Evolutionary conservation across 768 basidiomycete species (phyloP), one percentile per base, ranked within the genome.

Genomic region (Amanita exitialis): DNA sequence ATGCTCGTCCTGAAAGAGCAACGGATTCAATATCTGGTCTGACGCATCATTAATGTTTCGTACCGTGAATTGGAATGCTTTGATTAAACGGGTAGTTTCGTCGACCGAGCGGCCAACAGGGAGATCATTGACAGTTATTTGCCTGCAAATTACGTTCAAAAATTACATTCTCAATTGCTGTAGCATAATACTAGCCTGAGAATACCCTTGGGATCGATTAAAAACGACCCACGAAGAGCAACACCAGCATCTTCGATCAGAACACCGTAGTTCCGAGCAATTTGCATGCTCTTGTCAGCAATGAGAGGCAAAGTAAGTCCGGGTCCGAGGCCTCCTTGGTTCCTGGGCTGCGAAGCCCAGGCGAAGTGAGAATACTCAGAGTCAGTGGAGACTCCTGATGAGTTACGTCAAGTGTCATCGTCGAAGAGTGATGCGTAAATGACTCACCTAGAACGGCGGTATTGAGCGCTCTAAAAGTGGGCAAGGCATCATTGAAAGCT

Each of bases 41-140:
- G 41, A 7, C 3, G 18, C 3, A 49, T n/a, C 41, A n/a, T 12
- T 23, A 20, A 39, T 10, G 23, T 71, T 10, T 34, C 81, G 37
- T 61, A 89, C 87, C 10, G 80, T 81, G 66, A 86, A 91, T 62
- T 94, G 91, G 85, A 95, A 93, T 18, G 93, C 93, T 67, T 94
- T 83, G 69, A 96, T 72, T 44, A 96, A 80, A 53, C 93, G 86
- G 48, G 93, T 58, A 1, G 92, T 93, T 72, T 96, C 93, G 34
- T 92, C 91, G 49, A 95, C 92, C 2, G 90, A 92, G 48, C 93
- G 87, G n/a, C 93, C 93, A 44, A 95, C 91, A 12, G 92, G 90
- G 36, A 94, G 77, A 66, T 96, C 93, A 63, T 95, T 95, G 54
- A 95, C 73, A 49, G 89, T 90, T 58, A 88, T 84, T 73, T 90